These are phyloP conservation scores for Thinopyrum elongatum DNA, from an alignment of 176 grass and related monocot genomes.

Conservation along the genomic window DNA sequence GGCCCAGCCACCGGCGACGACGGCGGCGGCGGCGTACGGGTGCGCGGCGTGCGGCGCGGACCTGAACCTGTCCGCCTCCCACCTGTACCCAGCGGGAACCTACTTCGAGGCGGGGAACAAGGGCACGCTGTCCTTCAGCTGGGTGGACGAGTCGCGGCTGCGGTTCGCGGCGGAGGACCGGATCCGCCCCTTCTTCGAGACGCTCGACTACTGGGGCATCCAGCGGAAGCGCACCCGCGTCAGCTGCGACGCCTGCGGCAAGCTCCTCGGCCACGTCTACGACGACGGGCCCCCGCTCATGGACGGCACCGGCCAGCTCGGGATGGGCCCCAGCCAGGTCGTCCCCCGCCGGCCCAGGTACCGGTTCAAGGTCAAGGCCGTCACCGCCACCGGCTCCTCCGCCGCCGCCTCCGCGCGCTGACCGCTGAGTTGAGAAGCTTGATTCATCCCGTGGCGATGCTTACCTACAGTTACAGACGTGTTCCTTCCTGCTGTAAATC, in stretches of 20 bases:
- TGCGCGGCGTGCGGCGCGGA: constrained; percentile 66
- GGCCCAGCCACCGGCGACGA: neutral
- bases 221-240: constrained; percentile 73
- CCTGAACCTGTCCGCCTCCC: constrained; percentile 69
- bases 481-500: neutral
- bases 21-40: constrained; percentile 21
- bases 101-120: constrained; percentile 93
- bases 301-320: constrained; percentile 61
- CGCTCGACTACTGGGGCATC: constrained; percentile 83
- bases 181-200: constrained; percentile 86
- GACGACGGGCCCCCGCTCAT: constrained; percentile 76
- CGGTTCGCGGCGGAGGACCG: constrained; percentile 66
- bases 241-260: constrained; percentile 62
- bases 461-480: no score
- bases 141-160: constrained; percentile 74
- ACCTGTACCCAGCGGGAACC: constrained; percentile 58
- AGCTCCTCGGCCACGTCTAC: constrained; percentile 77
- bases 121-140: constrained; percentile 90
- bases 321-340: constrained; percentile 83
- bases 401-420: neutral
- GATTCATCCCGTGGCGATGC: no score
- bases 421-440: neutral
- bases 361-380: constrained; percentile 82
- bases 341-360: constrained; percentile 66
- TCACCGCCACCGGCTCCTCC: neutral